Conservation (phyloP, 805 yeast species). For the Sungouiella blattae region DNA sequence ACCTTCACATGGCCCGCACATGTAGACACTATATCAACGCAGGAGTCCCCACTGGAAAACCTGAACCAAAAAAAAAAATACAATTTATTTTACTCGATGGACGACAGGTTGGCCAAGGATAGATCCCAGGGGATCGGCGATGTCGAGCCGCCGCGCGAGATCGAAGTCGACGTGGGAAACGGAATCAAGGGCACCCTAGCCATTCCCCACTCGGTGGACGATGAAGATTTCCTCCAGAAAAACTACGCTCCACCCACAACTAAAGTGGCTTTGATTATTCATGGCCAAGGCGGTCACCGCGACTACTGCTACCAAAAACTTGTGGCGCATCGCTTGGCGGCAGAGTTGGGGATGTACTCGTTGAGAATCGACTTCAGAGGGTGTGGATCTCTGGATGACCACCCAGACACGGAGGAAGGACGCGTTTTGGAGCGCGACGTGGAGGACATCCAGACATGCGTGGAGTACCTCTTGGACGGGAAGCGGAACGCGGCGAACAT, state of each 20-base stretch:
- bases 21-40: too few species aligned
- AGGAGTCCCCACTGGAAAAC: too few species aligned
- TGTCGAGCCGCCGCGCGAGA: constrained; percentile 26
- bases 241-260: constrained; percentile 40
- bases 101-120: constrained; percentile 5
- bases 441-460: constrained; percentile 54
- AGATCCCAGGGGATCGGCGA: constrained; percentile 8
- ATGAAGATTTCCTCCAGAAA: constrained; percentile 19
- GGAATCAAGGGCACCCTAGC: constrained; percentile 39
- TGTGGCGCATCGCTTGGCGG: constrained; percentile 59
- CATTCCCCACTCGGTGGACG: constrained; percentile 31
- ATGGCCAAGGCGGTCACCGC: constrained; percentile 85
- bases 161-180: constrained; percentile 30
- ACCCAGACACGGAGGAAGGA: constrained; percentile 38
- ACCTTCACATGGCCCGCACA: too few species aligned
- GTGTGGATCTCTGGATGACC: constrained; percentile 72
- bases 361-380: constrained; percentile 83
- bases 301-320: constrained; percentile 69
- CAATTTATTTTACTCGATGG: too few species aligned
- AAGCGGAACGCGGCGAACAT: constrained; percentile 35
- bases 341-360: constrained; percentile 56
- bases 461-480: constrained; percentile 27
- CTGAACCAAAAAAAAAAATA: too few species aligned
- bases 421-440: constrained; percentile 62
- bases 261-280: constrained; percentile 61